A percentile compares a stretch with the other conserved stretches of the same genome.
Evolutionary conservation across 2,329 filamentous ascomycete species (phyloP).

Genomic region (Lecanicillium sp.): DNA sequence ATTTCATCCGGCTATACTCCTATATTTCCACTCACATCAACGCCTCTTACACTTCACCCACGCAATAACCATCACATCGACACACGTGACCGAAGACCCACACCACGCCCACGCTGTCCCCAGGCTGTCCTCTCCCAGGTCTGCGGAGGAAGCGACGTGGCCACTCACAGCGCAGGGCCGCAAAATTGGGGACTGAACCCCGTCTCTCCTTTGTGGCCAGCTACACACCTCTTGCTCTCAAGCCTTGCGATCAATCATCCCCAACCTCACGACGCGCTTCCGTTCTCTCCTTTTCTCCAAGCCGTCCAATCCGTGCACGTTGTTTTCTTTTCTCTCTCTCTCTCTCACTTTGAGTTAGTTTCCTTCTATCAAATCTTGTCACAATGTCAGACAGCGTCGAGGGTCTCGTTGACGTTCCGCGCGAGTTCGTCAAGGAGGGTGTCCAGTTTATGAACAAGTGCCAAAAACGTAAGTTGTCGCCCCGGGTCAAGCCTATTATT

Average conservation of each 20-base stretch:
- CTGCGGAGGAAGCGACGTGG: background rate
- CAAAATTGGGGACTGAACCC: background rate
- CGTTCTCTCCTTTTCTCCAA: background rate
- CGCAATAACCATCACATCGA: no score
- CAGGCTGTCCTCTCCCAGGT: background rate
- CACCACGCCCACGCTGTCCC: no score
- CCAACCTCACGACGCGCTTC: constrained; percentile 6
- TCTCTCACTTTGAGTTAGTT: no score
- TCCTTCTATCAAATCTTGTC: constrained; percentile 10
- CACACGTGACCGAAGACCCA: no score
- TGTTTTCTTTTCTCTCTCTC: background rate
- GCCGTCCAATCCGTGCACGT: no score
- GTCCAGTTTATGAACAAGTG: constrained; percentile 53
- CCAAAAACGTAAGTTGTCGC: constrained; percentile 52
- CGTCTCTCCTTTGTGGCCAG: background rate
- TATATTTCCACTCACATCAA: no score
- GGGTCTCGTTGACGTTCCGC: constrained; percentile 60
- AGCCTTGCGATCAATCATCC: constrained; percentile 4
- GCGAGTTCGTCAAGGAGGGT: constrained; percentile 39
- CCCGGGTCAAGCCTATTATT: no score
- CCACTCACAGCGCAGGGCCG: background rate
- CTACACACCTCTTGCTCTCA: background rate
- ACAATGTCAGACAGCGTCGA: constrained; percentile 32
- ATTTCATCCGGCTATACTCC: no score
- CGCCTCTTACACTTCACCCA: no score